phyloP scores from a whole-genome alignment of 768 basidiomycete genomes.

The Mycena chlorophos region DNA sequence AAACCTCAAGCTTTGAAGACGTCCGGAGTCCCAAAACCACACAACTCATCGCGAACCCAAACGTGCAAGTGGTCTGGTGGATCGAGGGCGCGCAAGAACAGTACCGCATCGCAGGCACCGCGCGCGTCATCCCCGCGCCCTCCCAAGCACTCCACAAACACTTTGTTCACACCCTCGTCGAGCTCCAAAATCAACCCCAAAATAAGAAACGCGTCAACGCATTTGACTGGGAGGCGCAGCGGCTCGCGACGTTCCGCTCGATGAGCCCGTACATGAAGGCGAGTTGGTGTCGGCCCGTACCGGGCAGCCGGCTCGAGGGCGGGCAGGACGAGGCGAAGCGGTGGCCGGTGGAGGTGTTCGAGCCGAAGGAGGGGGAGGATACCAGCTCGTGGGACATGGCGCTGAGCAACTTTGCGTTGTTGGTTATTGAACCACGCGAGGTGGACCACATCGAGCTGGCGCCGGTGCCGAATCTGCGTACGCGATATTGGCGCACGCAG shows the following conservation, averaged over 20 bases:
- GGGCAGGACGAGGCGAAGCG: slow-evolving; percentile 57
- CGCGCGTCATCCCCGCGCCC: slow-evolving; percentile 55
- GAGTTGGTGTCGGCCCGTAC: slow-evolving; percentile 66
- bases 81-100: slow-evolving; percentile 65
- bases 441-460: slow-evolving; percentile 71
- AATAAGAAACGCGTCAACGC: no score
- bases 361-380: slow-evolving; percentile 42
- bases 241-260: slow-evolving; percentile 56
- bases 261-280: slow-evolving; percentile 69
- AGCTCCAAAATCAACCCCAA: slow-evolving; percentile 35
- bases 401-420: slow-evolving; percentile 65
- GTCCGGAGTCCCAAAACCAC: slow-evolving; percentile 66
- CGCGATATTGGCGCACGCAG: slow-evolving; percentile 47
- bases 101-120: slow-evolving; percentile 65
- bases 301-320: slow-evolving; percentile 54
- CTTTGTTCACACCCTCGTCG: slow-evolving; percentile 31
- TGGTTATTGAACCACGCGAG: slow-evolving; percentile 67
- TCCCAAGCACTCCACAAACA: slow-evolving; percentile 36
- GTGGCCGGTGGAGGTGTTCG: slow-evolving; percentile 62
- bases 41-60: slow-evolving; percentile 50
- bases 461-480: slow-evolving; percentile 57
- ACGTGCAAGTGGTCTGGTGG: slow-evolving; percentile 77
- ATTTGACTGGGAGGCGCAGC: slow-evolving; percentile 68
- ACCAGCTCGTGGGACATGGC: slow-evolving; percentile 52
- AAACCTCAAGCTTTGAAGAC: slow-evolving; percentile 37